Base-by-base conservation (phyloP, 768 basidiomycete species). In the Psilocybe subaeruginosa region DNA sequence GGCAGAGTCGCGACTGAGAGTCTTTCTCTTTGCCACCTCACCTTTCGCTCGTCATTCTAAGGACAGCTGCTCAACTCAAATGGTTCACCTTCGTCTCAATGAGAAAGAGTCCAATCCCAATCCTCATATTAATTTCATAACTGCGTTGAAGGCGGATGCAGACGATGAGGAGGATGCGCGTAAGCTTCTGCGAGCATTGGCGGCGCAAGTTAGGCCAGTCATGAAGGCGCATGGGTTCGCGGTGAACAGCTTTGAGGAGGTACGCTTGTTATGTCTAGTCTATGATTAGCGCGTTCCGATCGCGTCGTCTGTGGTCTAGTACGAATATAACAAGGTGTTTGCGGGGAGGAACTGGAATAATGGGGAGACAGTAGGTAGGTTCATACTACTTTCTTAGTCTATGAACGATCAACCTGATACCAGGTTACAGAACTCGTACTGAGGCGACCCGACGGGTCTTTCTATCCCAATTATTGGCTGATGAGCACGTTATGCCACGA, bases 401-500 rank as follows among this genome's bases (percentile, higher is more conserved):
- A n/a, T 19, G 35, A 17, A 33, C 7, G 16, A 17, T 27, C 30
- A 37, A 29, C 29, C 47, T 41, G 6, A 58, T 55, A 17, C 30
- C 16, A n/a, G 19, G n/a, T 23, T 31, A 9, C 62, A 93, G 92
- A 95, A 68, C 80, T 95, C 16, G 93, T 94, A 7, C 75, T 94
- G 4, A 82, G 91, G 31, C 78, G 86, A 43, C 74, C 80, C 3
- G 75, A 82, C 56, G 90, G 92, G 8, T 77, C 78, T 1, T 88
- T 91, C 65, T 78, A 84, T 19, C 81, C 90, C 1, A 81, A 78
- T 11, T 82, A 83, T 23, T 90, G 86, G 84, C 67, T 94, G 30
- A 83, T 95, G 81, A 86, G 89, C 65, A 89, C 87, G 0, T 73
- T 94, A 8, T 94, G 92, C 71, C 93, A 95, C 68, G 93, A 95